Evolutionary conservation across 768 basidiomycete genomes (phyloP), one percentile per base, ranked within the genome.

Genomic region (Mycena capillaripes): DNA sequence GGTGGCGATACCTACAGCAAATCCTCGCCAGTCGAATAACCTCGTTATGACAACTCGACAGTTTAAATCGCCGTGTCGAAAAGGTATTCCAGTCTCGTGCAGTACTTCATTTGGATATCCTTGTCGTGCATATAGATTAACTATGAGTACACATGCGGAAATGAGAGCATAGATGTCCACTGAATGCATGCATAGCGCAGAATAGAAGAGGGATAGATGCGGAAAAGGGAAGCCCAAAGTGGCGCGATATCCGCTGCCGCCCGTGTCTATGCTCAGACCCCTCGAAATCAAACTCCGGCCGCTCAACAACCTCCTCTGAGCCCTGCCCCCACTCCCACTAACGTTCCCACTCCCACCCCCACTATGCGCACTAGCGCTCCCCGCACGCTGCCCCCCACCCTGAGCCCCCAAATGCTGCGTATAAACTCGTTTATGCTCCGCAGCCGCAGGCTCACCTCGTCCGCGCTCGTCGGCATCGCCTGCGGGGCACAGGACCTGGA

Each of bases 361-460:
- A 19, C 44, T n/a, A 2, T 12, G 6, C 34, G 19, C 30, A n/a
- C 23, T 4, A 21, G 21, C 32, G 57, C 40, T 53, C 42, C 42
- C 64, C 50, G 17, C 44, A 48, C 38, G 34, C 60, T 66, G 32
- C 53, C 19, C 83, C 81, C 86, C 87, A 14, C 83, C 81, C 4
- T 87, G 2, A 94, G 82, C 21, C 90, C 91, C 68, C 90, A 89
- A 36, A 95, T 80, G 56, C 90, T 92, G 66, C 86, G 87, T 75
- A 89, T 72, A 79, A 95, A 95, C 48, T 85, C 91, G 68, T 93
- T 89, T 93, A 94, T 92, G 80, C 85, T 84, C 56, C 82, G 82
- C 63, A 95, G 78, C 71, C 88, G 83, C 79, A 90, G 90, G 63
- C 92, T 92, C 4, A 95, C 89, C 66, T n/a, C n/a, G n/a, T n/a